A percentile compares a stretch with the other conserved stretches of the same genome.
Evolutionary conservation across 1,139 yeast species (phyloP).

Genomic region (Kodamaea fungicola): DNA sequence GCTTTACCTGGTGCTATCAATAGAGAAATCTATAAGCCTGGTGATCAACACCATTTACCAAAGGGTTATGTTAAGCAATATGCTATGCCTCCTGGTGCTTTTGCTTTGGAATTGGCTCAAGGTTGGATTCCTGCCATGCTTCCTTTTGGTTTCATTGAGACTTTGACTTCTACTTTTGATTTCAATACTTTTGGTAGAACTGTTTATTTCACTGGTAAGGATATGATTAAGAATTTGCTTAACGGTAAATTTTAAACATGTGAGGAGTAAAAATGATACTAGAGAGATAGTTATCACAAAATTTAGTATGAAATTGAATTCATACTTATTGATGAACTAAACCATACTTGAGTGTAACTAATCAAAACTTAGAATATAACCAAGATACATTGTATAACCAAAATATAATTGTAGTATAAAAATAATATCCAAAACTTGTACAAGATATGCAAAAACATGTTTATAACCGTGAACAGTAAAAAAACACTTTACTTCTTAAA

Average conservation of each 20-base stretch:
- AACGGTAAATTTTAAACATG: conserved; percentile 60
- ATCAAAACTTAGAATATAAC: too few relatives aligned
- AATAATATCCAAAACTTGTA: too few relatives aligned
- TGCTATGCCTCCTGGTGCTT: conserved; percentile 73
- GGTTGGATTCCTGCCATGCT: conserved; percentile 99
- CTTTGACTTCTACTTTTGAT: conserved; percentile 78
- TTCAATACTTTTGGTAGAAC: conserved; percentile 66
- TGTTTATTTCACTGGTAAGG: conserved; percentile 66
- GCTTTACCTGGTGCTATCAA: conserved; percentile 57
- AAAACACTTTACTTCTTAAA: too few relatives aligned
- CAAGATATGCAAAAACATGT: too few relatives aligned
- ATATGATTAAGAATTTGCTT: conserved; percentile 68
- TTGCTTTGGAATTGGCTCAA: conserved; percentile 93
- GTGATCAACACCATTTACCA: conserved; percentile 73
- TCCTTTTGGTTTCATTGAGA: conserved; percentile 89
- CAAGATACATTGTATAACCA: too few relatives aligned
- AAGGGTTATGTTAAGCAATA: conserved; percentile 83
- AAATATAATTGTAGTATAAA: too few relatives aligned
- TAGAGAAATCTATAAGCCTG: conserved; percentile 72
- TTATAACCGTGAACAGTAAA: too few relatives aligned
- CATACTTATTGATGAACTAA: background rate
- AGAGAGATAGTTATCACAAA: too few relatives aligned
- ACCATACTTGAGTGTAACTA: too few relatives aligned
- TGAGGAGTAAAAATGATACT: too few relatives aligned
- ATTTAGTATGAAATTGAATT: too few relatives aligned